Evolutionary conservation across 2,329 filamentous ascomycete genomes (phyloP).

Genomic region (Podosphaera aphanis): DNA sequence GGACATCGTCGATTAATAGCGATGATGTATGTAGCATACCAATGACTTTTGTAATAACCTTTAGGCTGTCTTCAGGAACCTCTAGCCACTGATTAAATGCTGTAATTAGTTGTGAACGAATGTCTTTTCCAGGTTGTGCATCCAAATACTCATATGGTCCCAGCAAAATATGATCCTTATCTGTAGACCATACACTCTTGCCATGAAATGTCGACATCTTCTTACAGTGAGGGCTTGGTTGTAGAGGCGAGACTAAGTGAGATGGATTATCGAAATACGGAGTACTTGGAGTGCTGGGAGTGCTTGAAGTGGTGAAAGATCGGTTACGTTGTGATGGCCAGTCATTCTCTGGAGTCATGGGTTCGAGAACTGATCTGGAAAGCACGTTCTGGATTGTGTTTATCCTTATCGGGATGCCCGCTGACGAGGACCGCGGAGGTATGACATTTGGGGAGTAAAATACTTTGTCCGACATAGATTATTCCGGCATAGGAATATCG

Average conservation of each 20-base stretch:
- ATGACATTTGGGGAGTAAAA: constrained; percentile 38
- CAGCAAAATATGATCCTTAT: constrained; percentile 56
- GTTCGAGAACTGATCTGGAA: constrained; percentile 21
- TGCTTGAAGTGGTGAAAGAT: constrained; percentile 4
- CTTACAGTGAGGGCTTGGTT: constrained; percentile 7
- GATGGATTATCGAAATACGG: constrained; percentile 3
- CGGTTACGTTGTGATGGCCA: constrained; percentile 26
- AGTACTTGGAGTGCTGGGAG: too few relatives aligned
- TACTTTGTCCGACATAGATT: constrained; percentile 9
- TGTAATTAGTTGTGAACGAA: constrained; percentile 54
- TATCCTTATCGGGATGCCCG: constrained; percentile 20
- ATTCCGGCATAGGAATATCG: constrained; percentile 2
- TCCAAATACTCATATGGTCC: constrained; percentile 65
- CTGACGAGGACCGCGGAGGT: constrained; percentile 50
- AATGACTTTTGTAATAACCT: constrained; percentile 55
- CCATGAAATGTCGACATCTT: constrained; percentile 14
- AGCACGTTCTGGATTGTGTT: constrained; percentile 5
- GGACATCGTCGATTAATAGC: constrained; percentile 67
- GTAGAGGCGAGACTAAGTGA: constrained; percentile 8
- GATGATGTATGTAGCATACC: constrained; percentile 74
- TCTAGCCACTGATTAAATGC: constrained; percentile 65
- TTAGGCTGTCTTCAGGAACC: constrained; percentile 45
- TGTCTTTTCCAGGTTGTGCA: constrained; percentile 62
- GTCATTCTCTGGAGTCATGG: constrained; percentile 34
- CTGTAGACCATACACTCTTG: constrained; percentile 31